Evolutionary conservation across 2,329 filamentous ascomycete genomes (phyloP), one percentile per base, ranked within the genome.

Genomic region (Ascochyta fabae): DNA sequence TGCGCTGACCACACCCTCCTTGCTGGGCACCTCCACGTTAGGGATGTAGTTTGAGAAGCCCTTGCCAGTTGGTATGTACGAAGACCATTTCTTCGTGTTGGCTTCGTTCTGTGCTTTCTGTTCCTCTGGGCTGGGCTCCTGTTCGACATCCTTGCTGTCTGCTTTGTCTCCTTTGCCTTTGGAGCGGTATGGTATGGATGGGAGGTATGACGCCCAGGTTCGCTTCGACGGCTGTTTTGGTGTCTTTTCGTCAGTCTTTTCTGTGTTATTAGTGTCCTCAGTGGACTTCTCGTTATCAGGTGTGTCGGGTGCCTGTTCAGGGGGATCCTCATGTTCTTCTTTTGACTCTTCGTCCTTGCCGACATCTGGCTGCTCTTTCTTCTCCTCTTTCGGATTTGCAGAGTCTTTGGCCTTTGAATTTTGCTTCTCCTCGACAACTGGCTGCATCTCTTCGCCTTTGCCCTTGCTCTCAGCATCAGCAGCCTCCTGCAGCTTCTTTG

Each of bases 21-120:
- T 73, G 42, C 73, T 69, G 12, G 71, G 72, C 0, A 74, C 47
- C 38, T 74, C 68, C 3, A 74, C 61, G 35, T 67, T 74, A 4
- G 80, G 80, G 6, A 82, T 73, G 53, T 81, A 82, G 45, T 71
- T 79, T 13, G 76, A 78, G 65, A 80, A 80, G 5, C 78, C 78
- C 52, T 81, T 76, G 9, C 80, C 80, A 10, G 77, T 78, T 1
- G 78, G 78, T 43, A 82, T 71, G 58, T 81, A 81, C 0, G 77
- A 77, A 1, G 72, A 74, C 80, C 80, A 82, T 40, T 75, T 77
- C 58, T 75, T 73, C 2, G 72, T 73, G 12, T 68, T 66, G 15
- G 67, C 72, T 42, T 72, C 72, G n/a, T 72, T 70, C 39, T 70
- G 65, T 13, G 67, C 64, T 49, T 75, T 72, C 40, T 74, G 64